These are phyloP conservation scores for Hygrophila difformis DNA, from an alignment of 257 asterid species.

Conservation along the genomic window DNA sequence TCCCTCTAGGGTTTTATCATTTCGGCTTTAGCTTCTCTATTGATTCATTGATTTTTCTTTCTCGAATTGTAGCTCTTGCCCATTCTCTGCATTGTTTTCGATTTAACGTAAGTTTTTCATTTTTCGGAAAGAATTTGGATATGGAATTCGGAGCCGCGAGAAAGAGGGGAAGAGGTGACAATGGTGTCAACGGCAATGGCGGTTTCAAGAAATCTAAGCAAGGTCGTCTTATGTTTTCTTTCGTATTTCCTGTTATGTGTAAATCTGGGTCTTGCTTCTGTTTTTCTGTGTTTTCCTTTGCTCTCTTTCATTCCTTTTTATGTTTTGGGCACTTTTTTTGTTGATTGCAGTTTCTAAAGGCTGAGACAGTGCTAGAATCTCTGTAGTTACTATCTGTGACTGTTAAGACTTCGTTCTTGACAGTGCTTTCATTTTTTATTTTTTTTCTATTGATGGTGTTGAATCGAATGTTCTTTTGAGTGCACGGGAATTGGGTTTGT, in stretches of 20 bases:
- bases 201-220: constrained; percentile 33
- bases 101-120: too few relatives aligned
- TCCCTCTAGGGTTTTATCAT: constrained; percentile 25
- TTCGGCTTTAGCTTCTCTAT: not conserved
- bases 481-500: constrained; percentile 4
- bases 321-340: too few relatives aligned
- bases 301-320: not conserved
- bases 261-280: constrained; percentile 15
- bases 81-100: not conserved
- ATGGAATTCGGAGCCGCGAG: constrained; percentile 44
- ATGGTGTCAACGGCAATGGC: constrained; percentile 35
- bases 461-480: not conserved
- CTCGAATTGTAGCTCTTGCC: not conserved
- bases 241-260: not conserved
- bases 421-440: not conserved
- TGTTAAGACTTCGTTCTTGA: too few relatives aligned
- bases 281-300: not conserved
- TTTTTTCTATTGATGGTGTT: not conserved
- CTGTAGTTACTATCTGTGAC: not conserved
- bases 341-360: too few relatives aligned
- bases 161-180: constrained; percentile 39
- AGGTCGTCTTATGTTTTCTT: constrained; percentile 22
- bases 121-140: not conserved
- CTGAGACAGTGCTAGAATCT: not conserved
- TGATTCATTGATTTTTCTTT: not conserved